phyloP scores from a whole-genome alignment of 345 rosid species.

The Hibiscus trionum region DNA sequence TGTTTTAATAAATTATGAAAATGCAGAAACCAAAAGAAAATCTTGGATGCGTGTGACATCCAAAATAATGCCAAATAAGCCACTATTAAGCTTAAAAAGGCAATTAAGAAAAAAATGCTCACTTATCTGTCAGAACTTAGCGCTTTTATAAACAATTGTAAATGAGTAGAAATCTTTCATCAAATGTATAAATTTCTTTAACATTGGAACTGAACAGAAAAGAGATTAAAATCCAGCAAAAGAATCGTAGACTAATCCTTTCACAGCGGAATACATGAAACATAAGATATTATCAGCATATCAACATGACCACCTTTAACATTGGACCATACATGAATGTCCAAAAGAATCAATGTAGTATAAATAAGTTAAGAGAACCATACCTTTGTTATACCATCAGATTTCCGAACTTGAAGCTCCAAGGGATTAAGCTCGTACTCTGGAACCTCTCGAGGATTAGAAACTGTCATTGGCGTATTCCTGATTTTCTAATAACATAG shows the following conservation, averaged over 20 bases:
- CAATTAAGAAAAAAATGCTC: not conserved
- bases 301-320: not conserved
- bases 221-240: not conserved
- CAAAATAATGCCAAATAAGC: not conserved
- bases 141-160: constrained; percentile 1
- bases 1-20: not conserved
- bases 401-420: constrained; percentile 82
- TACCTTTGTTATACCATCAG: constrained; percentile 81
- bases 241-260: not conserved
- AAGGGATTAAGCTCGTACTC: constrained; percentile 93
- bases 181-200: not conserved
- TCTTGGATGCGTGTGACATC: not conserved
- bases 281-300: not conserved
- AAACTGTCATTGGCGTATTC: constrained; percentile 90
- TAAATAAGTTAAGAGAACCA: constrained; percentile 12
- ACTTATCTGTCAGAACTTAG: not conserved
- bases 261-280: not conserved
- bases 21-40: not conserved
- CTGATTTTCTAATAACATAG: constrained; percentile 60
- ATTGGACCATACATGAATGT: not conserved
- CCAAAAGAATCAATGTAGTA: constrained; percentile 6
- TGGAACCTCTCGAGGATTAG: constrained; percentile 85
- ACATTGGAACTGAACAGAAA: not conserved
- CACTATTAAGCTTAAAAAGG: not conserved
- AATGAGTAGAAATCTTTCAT: not conserved